Conservation (phyloP, 2,329 filamentous ascomycete species). For the Acephala macrosclerotiorum region DNA sequence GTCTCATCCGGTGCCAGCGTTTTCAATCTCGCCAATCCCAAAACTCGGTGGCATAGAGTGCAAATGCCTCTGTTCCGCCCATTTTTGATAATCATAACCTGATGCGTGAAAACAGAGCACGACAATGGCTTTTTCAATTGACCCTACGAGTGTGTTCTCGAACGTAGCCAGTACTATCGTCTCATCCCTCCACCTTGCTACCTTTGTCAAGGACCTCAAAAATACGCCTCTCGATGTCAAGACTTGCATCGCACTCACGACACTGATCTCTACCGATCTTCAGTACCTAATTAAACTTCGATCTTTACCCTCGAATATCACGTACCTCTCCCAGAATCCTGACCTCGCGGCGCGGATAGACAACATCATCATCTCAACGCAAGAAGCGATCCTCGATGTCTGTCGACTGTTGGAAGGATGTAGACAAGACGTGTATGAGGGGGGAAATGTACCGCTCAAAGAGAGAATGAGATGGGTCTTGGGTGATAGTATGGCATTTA, state of each 20-base stretch:
- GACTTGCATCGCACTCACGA: not conserved
- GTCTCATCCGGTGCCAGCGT: too few species aligned
- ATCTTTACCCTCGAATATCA: not conserved
- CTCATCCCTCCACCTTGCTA: not conserved
- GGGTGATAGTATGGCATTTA: not conserved
- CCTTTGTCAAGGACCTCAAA: not conserved
- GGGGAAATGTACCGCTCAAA: not conserved
- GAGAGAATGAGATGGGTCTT: not conserved
- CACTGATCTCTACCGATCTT: not conserved
- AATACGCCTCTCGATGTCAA: not conserved
- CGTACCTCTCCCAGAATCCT: not conserved
- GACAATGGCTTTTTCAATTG: not conserved
- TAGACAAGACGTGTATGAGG: not conserved
- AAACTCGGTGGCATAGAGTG: too few species aligned
- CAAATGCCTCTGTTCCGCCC: too few species aligned
- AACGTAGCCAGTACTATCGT: not conserved
- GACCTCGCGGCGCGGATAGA: not conserved
- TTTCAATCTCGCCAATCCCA: too few species aligned
- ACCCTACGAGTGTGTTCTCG: not conserved
- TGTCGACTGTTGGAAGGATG: not conserved
- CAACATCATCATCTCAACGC: not conserved
- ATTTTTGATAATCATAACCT: too few species aligned
- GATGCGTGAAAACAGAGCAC: not conserved
- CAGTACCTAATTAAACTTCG: not conserved
- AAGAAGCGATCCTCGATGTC: not conserved